Percentiles rank a stretch among this genome's conserved stretches.
Conservation (phyloP, 1,284 basidiomycete genomes). For the Peniophora sp. region DNA sequence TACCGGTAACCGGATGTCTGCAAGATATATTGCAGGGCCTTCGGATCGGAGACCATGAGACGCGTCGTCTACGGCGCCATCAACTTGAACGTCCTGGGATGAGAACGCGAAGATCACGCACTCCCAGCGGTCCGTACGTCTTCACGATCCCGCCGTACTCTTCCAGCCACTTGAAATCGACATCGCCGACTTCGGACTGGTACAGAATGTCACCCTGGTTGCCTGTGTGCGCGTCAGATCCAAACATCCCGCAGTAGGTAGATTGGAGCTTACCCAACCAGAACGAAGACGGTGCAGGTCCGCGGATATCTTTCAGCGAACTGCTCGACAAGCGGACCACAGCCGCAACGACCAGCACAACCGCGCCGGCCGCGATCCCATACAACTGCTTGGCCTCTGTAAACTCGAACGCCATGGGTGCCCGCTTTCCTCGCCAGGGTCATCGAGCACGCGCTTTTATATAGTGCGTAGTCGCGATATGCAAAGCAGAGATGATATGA, state of each 20-base stretch:
- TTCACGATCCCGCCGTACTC: conserved; percentile 25
- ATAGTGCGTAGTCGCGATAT: too few species aligned
- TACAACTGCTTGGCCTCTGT: too few species aligned
- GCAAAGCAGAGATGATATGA: too few species aligned
- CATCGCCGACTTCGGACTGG: conserved; percentile 23
- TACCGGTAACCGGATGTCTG: conserved; percentile 12
- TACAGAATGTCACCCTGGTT: conserved; percentile 12
- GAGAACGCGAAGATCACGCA: conserved; percentile 7
- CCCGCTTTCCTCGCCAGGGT: too few species aligned
- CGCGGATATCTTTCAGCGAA: conserved; percentile 6
- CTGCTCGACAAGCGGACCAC: neutral
- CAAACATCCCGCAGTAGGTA: neutral
- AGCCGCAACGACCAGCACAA: too few species aligned
- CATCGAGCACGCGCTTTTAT: too few species aligned
- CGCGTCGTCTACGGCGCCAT: conserved; percentile 9
- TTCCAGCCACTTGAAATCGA: conserved; percentile 19
- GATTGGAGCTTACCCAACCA: conserved; percentile 3
- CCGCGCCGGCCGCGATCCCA: too few species aligned
- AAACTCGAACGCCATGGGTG: too few species aligned
- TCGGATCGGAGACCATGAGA: conserved; percentile 12
- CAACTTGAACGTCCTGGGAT: neutral
- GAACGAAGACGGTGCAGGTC: conserved; percentile 5
- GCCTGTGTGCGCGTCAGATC: conserved; percentile 11
- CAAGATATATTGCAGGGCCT: conserved; percentile 13
- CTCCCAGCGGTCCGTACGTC: conserved; percentile 18